Base-by-base conservation (phyloP, 345 rosid species). In the Pseudoturritis turrita region DNA sequence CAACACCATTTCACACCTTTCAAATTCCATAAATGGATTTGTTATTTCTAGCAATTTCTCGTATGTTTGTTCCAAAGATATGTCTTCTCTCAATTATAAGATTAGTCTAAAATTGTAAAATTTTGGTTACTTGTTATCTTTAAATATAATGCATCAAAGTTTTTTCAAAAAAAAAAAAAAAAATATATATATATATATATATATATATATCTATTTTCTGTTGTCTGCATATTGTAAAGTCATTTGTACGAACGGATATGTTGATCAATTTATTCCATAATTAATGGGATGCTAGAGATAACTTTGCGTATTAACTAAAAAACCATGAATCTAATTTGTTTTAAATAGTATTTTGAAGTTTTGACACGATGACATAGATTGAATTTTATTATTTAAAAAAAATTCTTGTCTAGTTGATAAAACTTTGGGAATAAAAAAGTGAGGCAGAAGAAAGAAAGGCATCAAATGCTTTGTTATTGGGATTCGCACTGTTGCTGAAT, bases 401-500 rank as follows among this genome's bases (percentile, higher is more conserved):
- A 60, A 13, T 6, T 46, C 26, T 15, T 73, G 72, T 65, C 72
- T 15, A 37, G 36, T 66, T 74, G 72, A 58, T 49, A 66, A 11
- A 47, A 33, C 19, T 74, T 74, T 66, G 8, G 50, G 57, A 46
- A 76, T 44, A 76, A 54, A 76, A 62, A 60, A 68, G 54, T 40
- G 18, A 39, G 53, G 62, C 70, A 80, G 82, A 74, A 82, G 71
- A 81, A 75, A 75, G 10, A 81, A 83, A 77, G 82, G 90, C 87
- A 86, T 86, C 88, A 79, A 90, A 90, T 90, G 87, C 92, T 75
- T 73, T 60, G 46, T 33, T 68, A 81, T 78, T 62, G 92, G 88
- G 94, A 87, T 82, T 80, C 89, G 83, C 87, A 87, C 87, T 81
- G 81, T 80, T 84, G 58, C 81, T 78, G 80, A 88, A 85, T 81